Evolutionary conservation across 179 eudicot genomes (phyloP), one percentile per base, ranked within the genome.

Genomic region (Drosera spatulata): DNA sequence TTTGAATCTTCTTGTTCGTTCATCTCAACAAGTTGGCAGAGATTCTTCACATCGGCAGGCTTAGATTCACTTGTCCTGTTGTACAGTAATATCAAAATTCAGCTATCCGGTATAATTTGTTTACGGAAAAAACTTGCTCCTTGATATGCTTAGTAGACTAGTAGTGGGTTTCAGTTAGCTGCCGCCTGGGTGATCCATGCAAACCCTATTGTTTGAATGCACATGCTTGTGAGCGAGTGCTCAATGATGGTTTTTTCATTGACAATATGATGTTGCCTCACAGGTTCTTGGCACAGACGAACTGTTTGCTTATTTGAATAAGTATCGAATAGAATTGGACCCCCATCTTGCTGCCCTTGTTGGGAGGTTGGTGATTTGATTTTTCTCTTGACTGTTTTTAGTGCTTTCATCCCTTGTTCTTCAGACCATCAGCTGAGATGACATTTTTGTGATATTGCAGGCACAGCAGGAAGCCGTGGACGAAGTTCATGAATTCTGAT

Each of bases 241-340:
- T 43, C 6, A 2, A 43, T 43, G 5, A 43, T 43, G 45, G 5
- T 43, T 43, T 43, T 43, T 43, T 2, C 45, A 4, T 43, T 43
- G 7, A 11, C 3, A 51, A n/a, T 51, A 8, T 51, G 33, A 22
- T 22, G 3, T 13, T n/a, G 8, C 8, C 15, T 48, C 64, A 51
- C 50, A 84, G 97, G 82, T 87, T 33, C 77, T 91, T 69, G 98
- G 96, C 15, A 88, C 96, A 10, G 96, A 91, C 59, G 98, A 88
- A 66, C 61, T 88, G 51, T 80, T 73, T 71, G 70, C 87, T 59
- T 91, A 88, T 66, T 65, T 91, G 69, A 84, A 55, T 65, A 91
- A 85, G 75, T 91, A 91, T 63, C 85, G 83, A 10, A 60, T 91
- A 51, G 91, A 88, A 71, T 72, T 91, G 62, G 98, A 88, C 69